Conservation (phyloP, 2,329 filamentous ascomycete species). For the Exserohilum rostratum region DNA sequence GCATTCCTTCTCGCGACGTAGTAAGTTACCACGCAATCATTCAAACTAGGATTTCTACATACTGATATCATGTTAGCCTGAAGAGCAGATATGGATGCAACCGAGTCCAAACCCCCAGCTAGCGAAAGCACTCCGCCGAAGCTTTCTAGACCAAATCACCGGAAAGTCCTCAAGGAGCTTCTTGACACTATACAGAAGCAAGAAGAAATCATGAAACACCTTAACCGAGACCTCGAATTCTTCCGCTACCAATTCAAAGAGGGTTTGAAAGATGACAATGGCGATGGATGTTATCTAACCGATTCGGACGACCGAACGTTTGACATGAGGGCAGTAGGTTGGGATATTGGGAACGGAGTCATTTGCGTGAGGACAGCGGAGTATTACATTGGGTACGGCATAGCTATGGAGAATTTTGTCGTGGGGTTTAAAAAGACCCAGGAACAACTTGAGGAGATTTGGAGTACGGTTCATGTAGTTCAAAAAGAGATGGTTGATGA, state of each 20-base stretch:
- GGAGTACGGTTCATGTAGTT: not conserved
- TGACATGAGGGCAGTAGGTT: not conserved
- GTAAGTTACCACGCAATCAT: not conserved
- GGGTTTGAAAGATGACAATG: not conserved
- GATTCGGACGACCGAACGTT: not conserved
- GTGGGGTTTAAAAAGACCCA: not conserved
- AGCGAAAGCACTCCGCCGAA: too few species aligned
- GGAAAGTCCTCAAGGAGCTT: too few species aligned
- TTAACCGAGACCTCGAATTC: not conserved
- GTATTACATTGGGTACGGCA: not conserved
- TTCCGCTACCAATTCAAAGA: not conserved
- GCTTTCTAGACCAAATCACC: too few species aligned
- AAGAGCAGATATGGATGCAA: not conserved
- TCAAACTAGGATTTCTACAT: not conserved
- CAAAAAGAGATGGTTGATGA: not conserved
- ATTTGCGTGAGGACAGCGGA: not conserved
- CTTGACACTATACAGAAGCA: not conserved
- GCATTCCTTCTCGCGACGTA: not conserved
- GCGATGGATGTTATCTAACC: not conserved
- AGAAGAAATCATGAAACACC: not conserved
- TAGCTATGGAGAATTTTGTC: not conserved
- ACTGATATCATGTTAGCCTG: not conserved
- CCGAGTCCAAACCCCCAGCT: too few species aligned
- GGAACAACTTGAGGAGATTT: not conserved
- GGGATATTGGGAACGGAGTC: not conserved